Conservation (phyloP, 805 yeast species). For the Cyberlindnera meyerae region DNA sequence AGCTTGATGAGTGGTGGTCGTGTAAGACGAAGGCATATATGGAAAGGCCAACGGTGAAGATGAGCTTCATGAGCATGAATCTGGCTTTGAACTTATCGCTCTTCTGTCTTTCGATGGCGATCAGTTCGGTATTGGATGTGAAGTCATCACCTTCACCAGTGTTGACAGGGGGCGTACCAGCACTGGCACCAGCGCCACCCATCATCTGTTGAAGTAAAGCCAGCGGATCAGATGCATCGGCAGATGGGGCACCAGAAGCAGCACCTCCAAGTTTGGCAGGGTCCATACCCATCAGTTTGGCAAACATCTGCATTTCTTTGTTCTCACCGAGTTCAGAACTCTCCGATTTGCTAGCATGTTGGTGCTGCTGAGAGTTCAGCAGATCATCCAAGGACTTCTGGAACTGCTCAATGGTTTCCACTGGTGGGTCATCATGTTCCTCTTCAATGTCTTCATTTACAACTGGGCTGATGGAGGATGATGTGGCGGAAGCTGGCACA, state of each 20-base stretch:
- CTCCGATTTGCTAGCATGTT: slow-evolving; percentile 2
- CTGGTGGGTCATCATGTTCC: slow-evolving; percentile 6
- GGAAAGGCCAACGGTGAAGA: slow-evolving; percentile 3
- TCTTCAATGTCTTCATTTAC: slow-evolving; percentile 5
- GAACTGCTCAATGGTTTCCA: slow-evolving; percentile 16
- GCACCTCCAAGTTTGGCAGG: slow-evolving; percentile 1
- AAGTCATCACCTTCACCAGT: slow-evolving; percentile 3
- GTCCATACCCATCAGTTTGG: slow-evolving; percentile 7
- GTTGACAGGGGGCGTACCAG: neutral
- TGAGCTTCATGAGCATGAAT: slow-evolving; percentile 16
- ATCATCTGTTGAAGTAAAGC: slow-evolving; percentile 12
- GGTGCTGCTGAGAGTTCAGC: slow-evolving; percentile 8
- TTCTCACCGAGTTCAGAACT: neutral
- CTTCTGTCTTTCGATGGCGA: slow-evolving; percentile 15
- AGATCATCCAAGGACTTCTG: slow-evolving; percentile 20
- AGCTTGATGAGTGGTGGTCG: slow-evolving; percentile 11
- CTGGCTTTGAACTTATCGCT: slow-evolving; percentile 23
- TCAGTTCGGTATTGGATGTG: slow-evolving; percentile 6
- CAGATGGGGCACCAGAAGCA: neutral
- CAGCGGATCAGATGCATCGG: slow-evolving; percentile 11
- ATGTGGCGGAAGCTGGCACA: no score
- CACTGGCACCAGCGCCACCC: slow-evolving; percentile 5
- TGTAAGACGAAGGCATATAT: slow-evolving; percentile 11
- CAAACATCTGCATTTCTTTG: slow-evolving; percentile 8
- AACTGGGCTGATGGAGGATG: no score